These are phyloP conservation scores for Botrytis aclada DNA, from an alignment of 2,329 filamentous ascomycete species.

Conservation along the genomic window DNA sequence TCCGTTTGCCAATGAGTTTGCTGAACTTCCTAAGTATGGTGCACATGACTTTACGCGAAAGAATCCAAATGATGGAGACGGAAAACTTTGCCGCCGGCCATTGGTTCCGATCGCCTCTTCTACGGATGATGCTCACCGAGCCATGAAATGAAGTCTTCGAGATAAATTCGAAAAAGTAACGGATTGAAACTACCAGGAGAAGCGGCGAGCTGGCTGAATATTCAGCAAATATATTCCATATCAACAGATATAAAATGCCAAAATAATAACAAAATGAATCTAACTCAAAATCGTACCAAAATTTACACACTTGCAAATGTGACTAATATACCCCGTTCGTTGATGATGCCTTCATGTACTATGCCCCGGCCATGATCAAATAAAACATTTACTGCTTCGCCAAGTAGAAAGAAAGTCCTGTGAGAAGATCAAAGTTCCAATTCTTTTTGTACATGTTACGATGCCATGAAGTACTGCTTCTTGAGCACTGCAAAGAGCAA, in stretches of 20 bases:
- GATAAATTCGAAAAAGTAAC: neutral
- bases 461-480: neutral
- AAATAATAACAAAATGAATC: neutral
- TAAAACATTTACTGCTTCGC: rapidly evolving
- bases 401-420: rapidly evolving
- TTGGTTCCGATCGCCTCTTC: neutral
- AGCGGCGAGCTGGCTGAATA: neutral
- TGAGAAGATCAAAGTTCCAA: rapidly evolving
- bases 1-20: neutral
- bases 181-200: neutral
- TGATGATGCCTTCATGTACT: neutral
- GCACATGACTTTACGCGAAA: slow-evolving; percentile 1
- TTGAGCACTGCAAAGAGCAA: neutral
- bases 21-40: neutral
- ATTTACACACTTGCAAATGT: neutral
- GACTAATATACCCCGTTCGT: neutral
- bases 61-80: neutral
- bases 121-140: neutral
- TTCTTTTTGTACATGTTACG: neutral
- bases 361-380: neutral
- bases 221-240: neutral
- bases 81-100: neutral
- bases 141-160: neutral
- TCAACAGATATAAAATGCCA: neutral
- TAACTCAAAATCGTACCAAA: neutral